phyloP scores from a whole-genome alignment of 1,139 yeast species.

The Blastobotrys indianensis region DNA sequence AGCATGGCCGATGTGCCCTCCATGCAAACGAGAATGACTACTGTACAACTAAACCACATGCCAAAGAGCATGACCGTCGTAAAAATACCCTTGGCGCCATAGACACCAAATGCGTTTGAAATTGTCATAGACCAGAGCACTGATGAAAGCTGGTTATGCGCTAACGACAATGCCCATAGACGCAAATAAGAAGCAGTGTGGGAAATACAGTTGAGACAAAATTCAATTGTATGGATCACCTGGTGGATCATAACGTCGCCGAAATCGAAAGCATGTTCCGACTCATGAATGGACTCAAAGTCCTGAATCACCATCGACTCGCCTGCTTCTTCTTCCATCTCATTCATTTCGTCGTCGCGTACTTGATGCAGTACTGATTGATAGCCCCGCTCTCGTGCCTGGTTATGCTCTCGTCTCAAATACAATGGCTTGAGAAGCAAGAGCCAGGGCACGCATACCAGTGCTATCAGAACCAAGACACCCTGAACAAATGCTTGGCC shows the following conservation, averaged over 20 bases:
- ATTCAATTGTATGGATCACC: slow-evolving; percentile 96
- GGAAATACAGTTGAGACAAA: slow-evolving; percentile 93
- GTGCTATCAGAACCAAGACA: slow-evolving; percentile 64
- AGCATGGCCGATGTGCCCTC: slow-evolving; percentile 99
- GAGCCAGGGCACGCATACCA: slow-evolving; percentile 92
- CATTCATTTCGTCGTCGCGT: slow-evolving; percentile 14
- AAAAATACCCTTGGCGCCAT: slow-evolving; percentile 64
- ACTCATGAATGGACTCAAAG: slow-evolving; percentile 17
- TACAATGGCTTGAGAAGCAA: slow-evolving; percentile 78
- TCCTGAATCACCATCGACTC: slow-evolving; percentile 25
- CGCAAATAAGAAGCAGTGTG: slow-evolving; percentile 97
- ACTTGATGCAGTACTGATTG: slow-evolving; percentile 12
- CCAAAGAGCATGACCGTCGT: slow-evolving; percentile 78
- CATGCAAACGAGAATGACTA: slow-evolving; percentile 88
- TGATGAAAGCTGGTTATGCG: slow-evolving; percentile 92
- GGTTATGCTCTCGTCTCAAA: slow-evolving; percentile 44
- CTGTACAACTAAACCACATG: slow-evolving; percentile 91
- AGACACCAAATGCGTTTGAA: slow-evolving; percentile 67
- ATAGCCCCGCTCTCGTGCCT: slow-evolving; percentile 13
- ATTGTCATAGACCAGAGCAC: slow-evolving; percentile 97
- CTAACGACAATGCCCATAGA: slow-evolving; percentile 94
- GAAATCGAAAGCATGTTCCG: slow-evolving; percentile 40
- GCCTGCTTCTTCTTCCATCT: slow-evolving; percentile 23
- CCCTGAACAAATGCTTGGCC: slow-evolving; percentile 83
- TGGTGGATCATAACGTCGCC: slow-evolving; percentile 97